Base-by-base conservation (phyloP, 805 yeast species). In the Candida palmyrensis region DNA sequence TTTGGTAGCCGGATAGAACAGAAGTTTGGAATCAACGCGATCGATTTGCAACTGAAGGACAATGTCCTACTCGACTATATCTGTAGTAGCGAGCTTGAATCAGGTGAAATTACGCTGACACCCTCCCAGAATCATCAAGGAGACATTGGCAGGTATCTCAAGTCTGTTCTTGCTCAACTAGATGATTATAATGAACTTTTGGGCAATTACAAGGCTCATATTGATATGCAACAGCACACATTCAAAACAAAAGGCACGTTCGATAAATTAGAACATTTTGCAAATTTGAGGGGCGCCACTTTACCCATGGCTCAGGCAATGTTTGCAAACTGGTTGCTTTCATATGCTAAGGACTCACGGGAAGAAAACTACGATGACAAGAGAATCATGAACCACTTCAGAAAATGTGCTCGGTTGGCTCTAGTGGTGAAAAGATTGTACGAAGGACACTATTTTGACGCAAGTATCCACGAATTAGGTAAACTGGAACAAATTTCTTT, bases 271-370 rank as follows among this genome's bases (percentile, higher is more conserved):
- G 43, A 45, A 18, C 16, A 18, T 6, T 44, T 36, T 25, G 48
- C 51, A 12, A 35, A 40, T 24, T 34, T 30, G 18, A n/a, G 32
- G 7, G 41, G 50, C 2, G 33, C 47, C 13, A 42, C 44, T 21
- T 34, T 50, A 12, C 53, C 55, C 12, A 34, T 50, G 13, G 53
- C 55, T 10, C 42, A 45, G n/a, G 38, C 53, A 12, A 49, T 50
- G 53, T 50, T 50, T 30, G 55, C 53, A 13, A 47, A 43, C 20
- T 50, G 51, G 52, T 44, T 50, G 9, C 38, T 50, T 17, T 33
- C 51, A 10, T 50, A 30, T 39, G 44, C 45, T 34, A 33, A 40
- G 14, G 49, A 42, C 4, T 23, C 24, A 6, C 6, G 11, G 24
- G 41, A 33, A 18, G 41, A 40, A 33, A 47, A 46, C 32, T 50